Conservation (phyloP, 352 stramenopile species). For the Globisporangium splendens region DNA sequence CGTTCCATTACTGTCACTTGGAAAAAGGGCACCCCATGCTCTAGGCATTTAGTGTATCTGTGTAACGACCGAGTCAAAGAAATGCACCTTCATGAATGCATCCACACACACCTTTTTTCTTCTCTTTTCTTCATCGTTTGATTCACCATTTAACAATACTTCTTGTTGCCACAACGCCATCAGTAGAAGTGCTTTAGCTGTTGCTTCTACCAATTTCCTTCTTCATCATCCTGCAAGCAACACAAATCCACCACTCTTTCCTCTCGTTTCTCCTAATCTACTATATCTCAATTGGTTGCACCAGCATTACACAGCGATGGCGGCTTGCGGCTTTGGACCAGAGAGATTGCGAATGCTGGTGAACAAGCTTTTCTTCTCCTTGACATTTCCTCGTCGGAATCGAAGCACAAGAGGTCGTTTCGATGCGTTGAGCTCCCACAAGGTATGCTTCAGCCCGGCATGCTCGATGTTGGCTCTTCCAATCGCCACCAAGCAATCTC, state of each 20-base stretch:
- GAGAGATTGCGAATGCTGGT: conserved; percentile 36
- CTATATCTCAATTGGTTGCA: neutral
- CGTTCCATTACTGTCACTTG: conserved; percentile 71
- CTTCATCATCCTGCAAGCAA: neutral
- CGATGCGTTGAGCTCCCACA: conserved; percentile 81
- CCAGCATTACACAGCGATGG: conserved; percentile 43
- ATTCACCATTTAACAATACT: conserved; percentile 5
- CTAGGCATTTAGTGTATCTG: conserved; percentile 18
- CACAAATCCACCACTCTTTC: conserved; percentile 1
- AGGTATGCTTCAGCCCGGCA: conserved; percentile 77
- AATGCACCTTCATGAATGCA: conserved; percentile 10
- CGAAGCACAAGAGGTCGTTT: conserved; percentile 69
- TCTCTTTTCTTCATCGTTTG: neutral
- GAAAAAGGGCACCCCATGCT: conserved; percentile 74
- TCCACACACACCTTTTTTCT: neutral
- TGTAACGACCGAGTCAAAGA: neutral
- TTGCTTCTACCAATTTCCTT: neutral
- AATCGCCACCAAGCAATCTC: conserved; percentile 78
- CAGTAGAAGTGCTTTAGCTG: too few species aligned
- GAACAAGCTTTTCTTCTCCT: conserved; percentile 77
- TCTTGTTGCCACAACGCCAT: too few species aligned
- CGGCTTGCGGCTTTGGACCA: conserved; percentile 17
- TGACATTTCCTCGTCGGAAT: conserved; percentile 76
- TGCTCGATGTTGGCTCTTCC: conserved; percentile 83
- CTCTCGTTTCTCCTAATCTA: conserved; percentile 6